phyloP scores from a whole-genome alignment of 805 yeast species.

The Sugiyamaella lignohabitans region DNA sequence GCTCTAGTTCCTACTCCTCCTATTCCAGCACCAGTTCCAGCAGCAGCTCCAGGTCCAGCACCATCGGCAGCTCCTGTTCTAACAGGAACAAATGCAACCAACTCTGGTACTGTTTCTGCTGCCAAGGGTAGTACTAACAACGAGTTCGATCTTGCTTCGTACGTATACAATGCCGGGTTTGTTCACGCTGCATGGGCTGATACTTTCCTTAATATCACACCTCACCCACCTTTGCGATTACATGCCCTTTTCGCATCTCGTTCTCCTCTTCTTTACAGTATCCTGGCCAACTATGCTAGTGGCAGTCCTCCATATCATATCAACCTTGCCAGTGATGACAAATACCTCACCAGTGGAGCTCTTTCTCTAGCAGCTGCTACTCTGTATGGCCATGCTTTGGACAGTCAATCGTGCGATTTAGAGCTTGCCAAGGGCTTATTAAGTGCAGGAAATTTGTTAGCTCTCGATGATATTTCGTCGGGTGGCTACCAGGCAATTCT shows the following conservation, averaged over 20 bases:
- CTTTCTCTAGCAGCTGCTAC: slow-evolving; percentile 30
- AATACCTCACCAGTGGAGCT: slow-evolving; percentile 23
- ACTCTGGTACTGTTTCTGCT: background rate
- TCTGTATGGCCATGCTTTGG: slow-evolving; percentile 28
- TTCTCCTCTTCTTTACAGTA: slow-evolving; percentile 28
- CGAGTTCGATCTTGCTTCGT: slow-evolving; percentile 16
- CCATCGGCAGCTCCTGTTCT: background rate
- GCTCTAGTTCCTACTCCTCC: background rate
- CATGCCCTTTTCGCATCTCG: slow-evolving; percentile 31
- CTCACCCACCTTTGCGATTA: slow-evolving; percentile 25
- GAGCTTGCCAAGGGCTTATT: slow-evolving; percentile 25
- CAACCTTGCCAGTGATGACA: slow-evolving; percentile 21
- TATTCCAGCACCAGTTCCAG: background rate
- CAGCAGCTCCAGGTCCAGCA: background rate
- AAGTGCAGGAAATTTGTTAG: slow-evolving; percentile 27
- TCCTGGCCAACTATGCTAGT: slow-evolving; percentile 16
- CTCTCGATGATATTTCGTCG: slow-evolving; percentile 24
- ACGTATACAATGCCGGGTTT: slow-evolving; percentile 30
- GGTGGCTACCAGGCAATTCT: slow-evolving; percentile 22
- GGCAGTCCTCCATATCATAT: slow-evolving; percentile 28
- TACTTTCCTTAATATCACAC: slow-evolving; percentile 25
- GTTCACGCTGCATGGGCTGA: slow-evolving; percentile 34
- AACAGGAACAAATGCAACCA: background rate
- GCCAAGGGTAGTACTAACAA: too few species aligned
- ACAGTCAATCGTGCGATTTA: slow-evolving; percentile 16